Evolutionary conservation across 1,284 basidiomycete species (phyloP).

Genomic region (Meripilus lineatus): DNA sequence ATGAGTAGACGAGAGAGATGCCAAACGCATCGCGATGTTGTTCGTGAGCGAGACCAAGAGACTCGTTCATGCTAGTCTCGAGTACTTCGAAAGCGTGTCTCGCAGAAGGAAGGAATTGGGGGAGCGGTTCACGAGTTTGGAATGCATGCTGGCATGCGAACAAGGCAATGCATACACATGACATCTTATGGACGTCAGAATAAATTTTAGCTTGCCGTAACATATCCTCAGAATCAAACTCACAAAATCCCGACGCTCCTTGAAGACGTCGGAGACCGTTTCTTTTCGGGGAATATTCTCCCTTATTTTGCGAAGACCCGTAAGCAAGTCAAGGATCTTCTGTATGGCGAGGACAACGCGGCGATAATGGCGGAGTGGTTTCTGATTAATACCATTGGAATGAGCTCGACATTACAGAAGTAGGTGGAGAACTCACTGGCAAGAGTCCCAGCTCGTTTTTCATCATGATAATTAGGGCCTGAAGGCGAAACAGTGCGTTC

Average conservation of each 20-base stretch:
- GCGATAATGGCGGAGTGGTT: constrained; percentile 44
- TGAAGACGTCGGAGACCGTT: constrained; percentile 36
- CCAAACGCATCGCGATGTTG: constrained; percentile 30
- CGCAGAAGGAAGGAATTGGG: constrained; percentile 47
- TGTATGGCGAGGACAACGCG: constrained; percentile 36
- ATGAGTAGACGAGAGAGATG: constrained; percentile 37
- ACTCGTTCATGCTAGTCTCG: constrained; percentile 33
- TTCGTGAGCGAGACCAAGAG: constrained; percentile 26
- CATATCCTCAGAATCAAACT: too few relatives aligned
- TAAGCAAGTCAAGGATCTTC: constrained; percentile 40
- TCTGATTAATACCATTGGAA: constrained; percentile 25
- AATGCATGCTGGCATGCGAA: constrained; percentile 50
- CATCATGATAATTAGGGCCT: constrained; percentile 39
- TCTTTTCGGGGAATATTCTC: constrained; percentile 45
- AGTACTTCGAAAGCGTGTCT: constrained; percentile 36
- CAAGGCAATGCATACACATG: constrained; percentile 42
- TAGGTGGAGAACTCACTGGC: constrained; percentile 32
- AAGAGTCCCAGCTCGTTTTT: constrained; percentile 44
- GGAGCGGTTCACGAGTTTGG: constrained; percentile 41
- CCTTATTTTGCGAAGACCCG: constrained; percentile 42
- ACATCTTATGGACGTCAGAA: constrained; percentile 27
- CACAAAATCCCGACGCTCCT: constrained; percentile 43
- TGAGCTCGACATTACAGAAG: neutral
- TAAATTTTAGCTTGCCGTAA: too few relatives aligned
- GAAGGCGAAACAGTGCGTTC: constrained; percentile 34